phyloP scores from a whole-genome alignment of 305 asterid genomes.

The Solanum hybrid region DNA sequence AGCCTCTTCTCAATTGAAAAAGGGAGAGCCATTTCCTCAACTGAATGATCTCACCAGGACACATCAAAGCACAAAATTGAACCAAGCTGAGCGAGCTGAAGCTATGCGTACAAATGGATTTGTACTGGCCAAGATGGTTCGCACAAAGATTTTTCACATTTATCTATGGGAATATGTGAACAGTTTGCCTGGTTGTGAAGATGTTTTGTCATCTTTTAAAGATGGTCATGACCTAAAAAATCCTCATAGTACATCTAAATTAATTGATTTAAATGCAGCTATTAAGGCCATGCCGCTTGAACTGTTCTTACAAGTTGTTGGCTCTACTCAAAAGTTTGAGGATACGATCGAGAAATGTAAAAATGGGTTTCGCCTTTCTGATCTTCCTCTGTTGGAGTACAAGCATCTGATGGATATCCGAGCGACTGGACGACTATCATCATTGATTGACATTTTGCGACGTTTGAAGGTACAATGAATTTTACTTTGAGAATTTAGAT shows the following conservation, averaged over 20 bases:
- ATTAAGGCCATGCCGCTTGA: too few relatives aligned
- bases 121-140: constrained; percentile 77
- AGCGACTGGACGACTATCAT: constrained; percentile 69
- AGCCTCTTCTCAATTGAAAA: constrained; percentile 38
- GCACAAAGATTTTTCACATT: constrained; percentile 78
- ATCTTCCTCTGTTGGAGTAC: constrained; percentile 64
- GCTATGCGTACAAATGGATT: constrained; percentile 70
- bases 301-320: too few relatives aligned
- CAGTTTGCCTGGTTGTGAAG: constrained; percentile 49
- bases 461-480: constrained; percentile 65
- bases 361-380: constrained; percentile 49
- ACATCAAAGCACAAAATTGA: constrained; percentile 25
- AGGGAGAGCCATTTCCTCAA: constrained; percentile 40
- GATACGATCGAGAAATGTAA: too few relatives aligned
- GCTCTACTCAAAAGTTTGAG: too few relatives aligned
- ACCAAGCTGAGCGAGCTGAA: constrained; percentile 49
- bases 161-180: constrained; percentile 67
- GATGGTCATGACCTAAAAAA: too few relatives aligned
- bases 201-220: constrained; percentile 32
- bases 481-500: neutral
- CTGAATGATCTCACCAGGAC: constrained; percentile 66
- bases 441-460: constrained; percentile 60
- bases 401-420: constrained; percentile 57
- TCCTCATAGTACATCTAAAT: too few relatives aligned
- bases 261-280: too few relatives aligned